Base-by-base conservation (phyloP, 1,284 basidiomycete species). In the Rugosomyces carneus region DNA sequence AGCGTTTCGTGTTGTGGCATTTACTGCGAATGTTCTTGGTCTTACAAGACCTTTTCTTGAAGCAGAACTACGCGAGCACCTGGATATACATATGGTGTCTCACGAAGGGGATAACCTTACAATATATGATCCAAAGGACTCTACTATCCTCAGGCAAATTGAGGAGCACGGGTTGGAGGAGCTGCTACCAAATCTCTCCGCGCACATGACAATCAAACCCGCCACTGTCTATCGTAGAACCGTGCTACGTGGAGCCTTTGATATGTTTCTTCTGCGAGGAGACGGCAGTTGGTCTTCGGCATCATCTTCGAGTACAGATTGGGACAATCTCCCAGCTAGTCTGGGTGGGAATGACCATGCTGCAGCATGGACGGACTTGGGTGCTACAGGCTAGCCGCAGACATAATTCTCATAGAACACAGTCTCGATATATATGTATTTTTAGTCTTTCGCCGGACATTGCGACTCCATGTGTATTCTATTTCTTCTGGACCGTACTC, bases 11-110 rank as follows among this genome's bases (percentile, higher is more conserved):
- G 37, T 8, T n/a, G 42, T 49, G 19, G 20, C 48, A 24, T 16
- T 45, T 21, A 45, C 35, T 6, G 40, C 50, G 5, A 43, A 49
- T 23, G 21, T 49, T 5, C 45, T 52, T 7, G 44, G 47, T 37
- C 18, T 52, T n/a, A 34, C 43, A 34, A 43, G 47, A 2, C 50
- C 50, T 24, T 42, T 49, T 3, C 47, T 44, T 5, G 42, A 52
- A 23, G 24, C 44, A 2, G 48, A 50, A 26, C 42, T 49, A 16
- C 42, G 38, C 8, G 16, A 26, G 2, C 8, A 42, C 20, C 8
- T 23, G n/a, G 19, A 29, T 24, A 23, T 24, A 10, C 40, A 26
- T 10, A 44, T 52, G 13, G 36, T 36, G 11, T 16, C 19, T 13
- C 51, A 44, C 15, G 39, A 41, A n/a, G 43, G 19, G 0, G 44